These are phyloP conservation scores for Monilinia fructigena DNA, from an alignment of 2,329 filamentous ascomycete species.

Conservation along the genomic window DNA sequence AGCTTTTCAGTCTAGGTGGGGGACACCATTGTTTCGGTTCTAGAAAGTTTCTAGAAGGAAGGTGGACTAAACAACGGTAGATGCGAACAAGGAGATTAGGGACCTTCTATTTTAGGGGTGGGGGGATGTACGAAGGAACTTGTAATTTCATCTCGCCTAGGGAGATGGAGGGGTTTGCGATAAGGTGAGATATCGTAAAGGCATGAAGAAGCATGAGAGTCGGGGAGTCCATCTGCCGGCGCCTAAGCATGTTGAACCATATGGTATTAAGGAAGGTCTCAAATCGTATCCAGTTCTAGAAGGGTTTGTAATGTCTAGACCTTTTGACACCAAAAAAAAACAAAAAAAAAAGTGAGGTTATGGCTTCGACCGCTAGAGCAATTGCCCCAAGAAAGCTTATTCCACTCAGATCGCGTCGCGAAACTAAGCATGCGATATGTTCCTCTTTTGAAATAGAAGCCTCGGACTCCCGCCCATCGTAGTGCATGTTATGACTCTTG, in stretches of 20 bases:
- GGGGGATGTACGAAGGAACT: constrained; percentile 4
- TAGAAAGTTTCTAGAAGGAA: constrained; percentile 23
- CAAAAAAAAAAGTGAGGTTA: neutral
- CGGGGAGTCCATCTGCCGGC: neutral
- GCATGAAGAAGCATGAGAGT: constrained; percentile 5
- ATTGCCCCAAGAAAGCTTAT: neutral
- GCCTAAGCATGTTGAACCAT: neutral
- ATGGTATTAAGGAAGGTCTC: neutral
- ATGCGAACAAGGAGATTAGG: constrained; percentile 2
- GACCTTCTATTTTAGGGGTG: constrained; percentile 20
- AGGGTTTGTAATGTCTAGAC: neutral
- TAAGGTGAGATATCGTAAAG: constrained; percentile 18
- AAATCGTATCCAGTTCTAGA: neutral
- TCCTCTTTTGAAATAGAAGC: neutral
- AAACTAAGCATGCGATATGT: neutral
- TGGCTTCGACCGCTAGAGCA: neutral
- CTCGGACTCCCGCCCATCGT: neutral
- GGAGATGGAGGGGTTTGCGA: constrained; percentile 20
- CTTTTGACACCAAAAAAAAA: neutral
- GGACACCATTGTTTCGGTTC: constrained; percentile 11
- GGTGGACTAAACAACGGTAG: constrained; percentile 2
- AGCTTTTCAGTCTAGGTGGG: constrained; percentile 16
- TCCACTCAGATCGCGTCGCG: neutral
- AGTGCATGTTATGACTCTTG: neutral
- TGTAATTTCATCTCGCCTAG: constrained; percentile 18